Conservation (phyloP, 352 stramenopile species). For the Pythium aristosporum region DNA sequence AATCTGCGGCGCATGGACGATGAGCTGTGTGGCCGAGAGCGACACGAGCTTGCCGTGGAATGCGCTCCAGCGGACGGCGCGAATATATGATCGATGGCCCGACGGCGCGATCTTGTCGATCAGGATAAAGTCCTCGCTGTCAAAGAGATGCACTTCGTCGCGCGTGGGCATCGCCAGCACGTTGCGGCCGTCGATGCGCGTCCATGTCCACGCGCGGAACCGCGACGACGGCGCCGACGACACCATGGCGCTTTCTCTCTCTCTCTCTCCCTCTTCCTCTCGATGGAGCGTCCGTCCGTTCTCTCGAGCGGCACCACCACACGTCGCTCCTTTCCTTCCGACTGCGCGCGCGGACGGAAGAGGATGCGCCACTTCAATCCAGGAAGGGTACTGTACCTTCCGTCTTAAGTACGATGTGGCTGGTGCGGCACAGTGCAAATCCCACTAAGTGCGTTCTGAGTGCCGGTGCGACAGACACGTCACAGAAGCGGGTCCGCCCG, state of each 20-base stretch:
- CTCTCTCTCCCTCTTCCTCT: background rate
- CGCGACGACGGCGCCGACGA: slow-evolving; percentile 11
- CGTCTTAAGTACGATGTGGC: slow-evolving; percentile 2
- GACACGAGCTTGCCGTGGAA: slow-evolving; percentile 79
- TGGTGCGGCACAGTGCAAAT: no score
- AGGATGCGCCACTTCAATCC: slow-evolving; percentile 19
- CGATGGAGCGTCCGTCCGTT: background rate
- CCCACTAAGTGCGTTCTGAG: slow-evolving; percentile 10
- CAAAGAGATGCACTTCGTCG: slow-evolving; percentile 73
- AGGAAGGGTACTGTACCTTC: background rate
- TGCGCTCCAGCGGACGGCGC: slow-evolving; percentile 70
- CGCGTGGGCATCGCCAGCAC: slow-evolving; percentile 71
- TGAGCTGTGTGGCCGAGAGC: slow-evolving; percentile 56
- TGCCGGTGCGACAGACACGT: slow-evolving; percentile 15
- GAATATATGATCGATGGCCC: slow-evolving; percentile 54
- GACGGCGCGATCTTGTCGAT: slow-evolving; percentile 55
- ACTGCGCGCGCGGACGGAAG: background rate
- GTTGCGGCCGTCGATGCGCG: slow-evolving; percentile 78
- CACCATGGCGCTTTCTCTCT: background rate
- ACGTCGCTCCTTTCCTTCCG: no score
- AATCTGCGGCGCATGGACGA: slow-evolving; percentile 69
- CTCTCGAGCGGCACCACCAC: no score
- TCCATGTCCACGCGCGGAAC: slow-evolving; percentile 77
- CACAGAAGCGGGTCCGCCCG: slow-evolving; percentile 10
- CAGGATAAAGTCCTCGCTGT: slow-evolving; percentile 85